A percentile compares a stretch with the other conserved stretches of the same genome.
Evolutionary conservation across 2,329 filamentous ascomycete species (phyloP).

Genomic region (Blastomyces gilchristii): DNA sequence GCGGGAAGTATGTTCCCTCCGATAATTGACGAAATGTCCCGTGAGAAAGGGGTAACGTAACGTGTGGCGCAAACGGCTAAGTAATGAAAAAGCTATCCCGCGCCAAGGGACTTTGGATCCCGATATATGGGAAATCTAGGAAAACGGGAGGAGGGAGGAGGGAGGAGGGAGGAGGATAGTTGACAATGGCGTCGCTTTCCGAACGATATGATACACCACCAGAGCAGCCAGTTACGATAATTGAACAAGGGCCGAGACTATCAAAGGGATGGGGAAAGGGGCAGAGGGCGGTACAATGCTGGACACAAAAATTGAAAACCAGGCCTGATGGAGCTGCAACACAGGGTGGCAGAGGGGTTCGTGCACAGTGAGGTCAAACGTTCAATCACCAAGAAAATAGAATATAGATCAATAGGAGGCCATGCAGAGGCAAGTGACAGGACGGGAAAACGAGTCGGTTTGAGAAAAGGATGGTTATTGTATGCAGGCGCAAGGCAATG

Average conservation of each 20-base stretch:
- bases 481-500: not conserved
- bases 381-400: not conserved
- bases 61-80: not conserved
- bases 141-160: not conserved
- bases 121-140: not conserved
- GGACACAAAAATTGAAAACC: constrained; percentile 5
- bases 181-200: not conserved
- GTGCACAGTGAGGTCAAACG: constrained; percentile 3
- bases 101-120: not conserved
- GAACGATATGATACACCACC: not conserved
- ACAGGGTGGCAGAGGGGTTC: constrained; percentile 4
- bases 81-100: not conserved
- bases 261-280: not conserved
- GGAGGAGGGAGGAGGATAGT: not conserved
- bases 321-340: constrained; percentile 1
- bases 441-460: not conserved
- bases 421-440: not conserved
- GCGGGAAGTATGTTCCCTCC: not conserved
- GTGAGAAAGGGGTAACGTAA: not conserved
- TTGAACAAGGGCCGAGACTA: not conserved
- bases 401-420: constrained; percentile 6
- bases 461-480: not conserved
- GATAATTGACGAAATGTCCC: constrained; percentile 2
- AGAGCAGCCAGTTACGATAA: constrained; percentile 1
- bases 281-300: constrained; percentile 1